These are phyloP conservation scores for Komagataea norvegica DNA, from an alignment of 1,139 yeast genomes.

Conservation along the genomic window DNA sequence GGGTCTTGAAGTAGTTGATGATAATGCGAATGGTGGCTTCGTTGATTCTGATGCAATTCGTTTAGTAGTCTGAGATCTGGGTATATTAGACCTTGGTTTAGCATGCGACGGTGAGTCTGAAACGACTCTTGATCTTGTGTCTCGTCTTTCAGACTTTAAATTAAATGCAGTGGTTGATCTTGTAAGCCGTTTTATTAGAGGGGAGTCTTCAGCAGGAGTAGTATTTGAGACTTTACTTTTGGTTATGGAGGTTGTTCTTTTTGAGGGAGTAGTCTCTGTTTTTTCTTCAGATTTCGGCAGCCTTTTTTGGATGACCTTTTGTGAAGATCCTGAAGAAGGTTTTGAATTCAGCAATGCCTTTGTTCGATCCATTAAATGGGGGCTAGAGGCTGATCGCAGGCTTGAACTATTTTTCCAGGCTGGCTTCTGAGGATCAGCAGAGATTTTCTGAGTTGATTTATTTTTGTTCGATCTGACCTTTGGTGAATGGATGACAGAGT, in stretches of 20 bases:
- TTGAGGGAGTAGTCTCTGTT: slow-evolving; percentile 5
- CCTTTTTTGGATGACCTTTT: too few species aligned
- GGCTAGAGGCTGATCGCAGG: background rate
- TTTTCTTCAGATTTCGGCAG: too few species aligned
- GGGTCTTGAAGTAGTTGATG: slow-evolving; percentile 8
- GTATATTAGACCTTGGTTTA: background rate
- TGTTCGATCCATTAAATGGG: background rate
- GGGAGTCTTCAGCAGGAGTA: slow-evolving; percentile 15
- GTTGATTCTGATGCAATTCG: slow-evolving; percentile 13
- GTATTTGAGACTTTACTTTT: background rate
- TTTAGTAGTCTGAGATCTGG: slow-evolving; percentile 4
- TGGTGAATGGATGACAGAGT: slow-evolving; percentile 5
- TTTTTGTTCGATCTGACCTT: slow-evolving; percentile 2
- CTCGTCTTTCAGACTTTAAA: slow-evolving; percentile 11
- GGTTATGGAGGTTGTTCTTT: slow-evolving; percentile 5
- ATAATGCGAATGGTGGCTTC: background rate
- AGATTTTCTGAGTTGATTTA: background rate
- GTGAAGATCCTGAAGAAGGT: too few species aligned
- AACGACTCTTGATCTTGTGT: background rate
- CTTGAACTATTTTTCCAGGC: background rate
- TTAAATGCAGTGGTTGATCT: slow-evolving; percentile 22
- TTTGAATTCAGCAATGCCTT: too few species aligned
- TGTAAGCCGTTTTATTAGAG: slow-evolving; percentile 20
- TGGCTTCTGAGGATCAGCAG: background rate
- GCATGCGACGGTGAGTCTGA: slow-evolving; percentile 3